Base-by-base conservation (phyloP, 345 rosid genomes). In the Populus nigra region DNA sequence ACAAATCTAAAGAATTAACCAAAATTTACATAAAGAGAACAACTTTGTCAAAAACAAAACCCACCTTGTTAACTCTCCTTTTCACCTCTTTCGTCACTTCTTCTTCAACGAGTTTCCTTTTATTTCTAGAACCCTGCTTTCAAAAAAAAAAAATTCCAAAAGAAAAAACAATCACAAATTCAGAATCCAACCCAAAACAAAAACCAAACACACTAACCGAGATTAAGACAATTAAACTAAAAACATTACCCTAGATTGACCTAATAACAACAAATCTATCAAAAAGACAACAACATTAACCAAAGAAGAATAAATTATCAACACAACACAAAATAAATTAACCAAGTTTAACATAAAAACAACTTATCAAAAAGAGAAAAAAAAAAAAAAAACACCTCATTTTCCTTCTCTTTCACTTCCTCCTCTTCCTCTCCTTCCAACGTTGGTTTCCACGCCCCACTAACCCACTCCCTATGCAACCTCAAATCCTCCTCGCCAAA, bases 401-500 rank as follows among this genome's bases (percentile, higher is more conserved):
- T 69, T 59, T 9, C 66, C 84, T 15, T 72, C 83, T 68, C 83
- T 4, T 17, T 23, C 68, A 15, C 76, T 22, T 22, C 72, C 49
- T 69, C 53, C 68, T 72, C 76, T 72, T 79, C 36, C 29, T 38
- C 71, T 17, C 76, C 83, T 45, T 85, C 84, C 47, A 91, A 25
- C 12, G 96, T 89, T 1, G 94, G 97, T 33, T 84, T 77, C 98
- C 99, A 95, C 27, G 77, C 76, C 7, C 88, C 95, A 57, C 77
- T 36, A 27, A 83, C 67, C 99, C 94, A 93, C 84, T 91, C 91
- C 38, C 96, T 85, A 18, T 90, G 96, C 80, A 90, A 72, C 84
- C 97, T 88, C 79, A 93, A 59, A 20, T 89, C 76, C 73, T 85
- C 80, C 74, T 72, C 83, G 5, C 62, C 61, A 82, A 91, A 91